A percentile compares a stretch with the other conserved stretches of the same genome.
These are phyloP conservation scores for Linnemannia exigua DNA, from an alignment of 192 early-diverging fungal species.

Conservation along the genomic window DNA sequence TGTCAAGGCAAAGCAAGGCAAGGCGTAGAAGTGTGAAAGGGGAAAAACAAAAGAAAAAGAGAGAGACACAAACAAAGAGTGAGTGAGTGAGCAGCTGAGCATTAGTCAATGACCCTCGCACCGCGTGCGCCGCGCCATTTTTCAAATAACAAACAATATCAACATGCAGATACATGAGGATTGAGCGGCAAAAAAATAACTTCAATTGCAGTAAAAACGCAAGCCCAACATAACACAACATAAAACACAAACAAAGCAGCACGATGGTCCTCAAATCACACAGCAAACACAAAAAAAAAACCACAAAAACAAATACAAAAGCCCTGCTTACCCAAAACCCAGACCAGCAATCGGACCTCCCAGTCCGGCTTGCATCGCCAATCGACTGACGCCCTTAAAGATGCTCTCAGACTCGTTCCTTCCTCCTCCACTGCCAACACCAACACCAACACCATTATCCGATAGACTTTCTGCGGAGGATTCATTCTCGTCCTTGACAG, in stretches of 20 bases:
- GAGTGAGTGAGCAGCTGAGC: not conserved
- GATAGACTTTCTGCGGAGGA: conserved; percentile 29
- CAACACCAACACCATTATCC: conserved; percentile 5
- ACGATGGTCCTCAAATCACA: not conserved
- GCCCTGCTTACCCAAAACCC: conserved; percentile 52
- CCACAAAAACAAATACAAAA: not conserved
- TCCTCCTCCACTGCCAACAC: conserved; percentile 7
- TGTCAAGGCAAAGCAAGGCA: not conserved
- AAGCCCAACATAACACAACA: not conserved
- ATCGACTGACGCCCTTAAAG: conserved; percentile 78
- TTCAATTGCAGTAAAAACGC: not conserved
- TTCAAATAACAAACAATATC: not conserved
- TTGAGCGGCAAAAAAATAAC: not conserved
- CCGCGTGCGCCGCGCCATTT: not conserved
- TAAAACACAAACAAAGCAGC: not conserved
- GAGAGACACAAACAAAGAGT: not conserved
- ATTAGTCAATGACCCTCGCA: not conserved
- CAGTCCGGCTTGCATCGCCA: conserved; percentile 86
- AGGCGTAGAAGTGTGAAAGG: too few species aligned
- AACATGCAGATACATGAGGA: not conserved
- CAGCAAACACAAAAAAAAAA: not conserved
- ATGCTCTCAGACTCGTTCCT: conserved; percentile 60
- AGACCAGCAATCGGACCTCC: conserved; percentile 91
- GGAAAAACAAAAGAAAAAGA: not conserved
- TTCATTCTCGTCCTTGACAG: conserved; percentile 76